Conservation (phyloP, 2,329 filamentous ascomycete genomes). For the Macroventuria anomochaeta region DNA sequence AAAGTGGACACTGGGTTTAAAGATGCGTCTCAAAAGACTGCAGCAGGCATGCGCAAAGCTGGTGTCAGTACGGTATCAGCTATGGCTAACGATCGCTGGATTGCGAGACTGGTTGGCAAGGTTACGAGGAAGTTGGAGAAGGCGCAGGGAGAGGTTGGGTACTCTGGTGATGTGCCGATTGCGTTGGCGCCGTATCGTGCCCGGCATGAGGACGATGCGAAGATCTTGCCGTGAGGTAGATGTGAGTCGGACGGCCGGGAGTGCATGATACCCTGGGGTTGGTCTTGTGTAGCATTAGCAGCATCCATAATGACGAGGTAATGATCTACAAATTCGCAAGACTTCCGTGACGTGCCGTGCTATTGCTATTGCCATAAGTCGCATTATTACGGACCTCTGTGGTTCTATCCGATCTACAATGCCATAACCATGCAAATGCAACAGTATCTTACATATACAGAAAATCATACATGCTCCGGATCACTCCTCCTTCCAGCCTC, state of each 20-base stretch:
- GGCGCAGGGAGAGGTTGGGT: constrained; percentile 59
- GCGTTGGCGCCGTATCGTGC: constrained; percentile 49
- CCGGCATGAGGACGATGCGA: constrained; percentile 42
- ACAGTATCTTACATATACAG: no score
- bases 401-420: no score
- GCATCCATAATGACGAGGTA: not conserved
- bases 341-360: no score
- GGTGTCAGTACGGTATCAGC: constrained; percentile 51
- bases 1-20: constrained; percentile 40
- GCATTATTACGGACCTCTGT: no score
- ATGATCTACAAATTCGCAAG: not conserved
- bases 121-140: constrained; percentile 57
- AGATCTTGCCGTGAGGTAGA: constrained; percentile 41
- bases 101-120: constrained; percentile 61
- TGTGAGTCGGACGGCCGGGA: not conserved
- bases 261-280: constrained; percentile 21
- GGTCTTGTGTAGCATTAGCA: constrained; percentile 2
- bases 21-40: constrained; percentile 45
- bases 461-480: no score
- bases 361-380: no score
- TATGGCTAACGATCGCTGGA: constrained; percentile 62
- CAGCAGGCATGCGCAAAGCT: constrained; percentile 57
- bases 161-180: constrained; percentile 57
- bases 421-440: no score
- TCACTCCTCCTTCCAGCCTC: not conserved